Percentiles rank a stretch among this genome's conserved stretches.
Conservation (phyloP, 140 eudicot species). For the Senecio squalidus region DNA sequence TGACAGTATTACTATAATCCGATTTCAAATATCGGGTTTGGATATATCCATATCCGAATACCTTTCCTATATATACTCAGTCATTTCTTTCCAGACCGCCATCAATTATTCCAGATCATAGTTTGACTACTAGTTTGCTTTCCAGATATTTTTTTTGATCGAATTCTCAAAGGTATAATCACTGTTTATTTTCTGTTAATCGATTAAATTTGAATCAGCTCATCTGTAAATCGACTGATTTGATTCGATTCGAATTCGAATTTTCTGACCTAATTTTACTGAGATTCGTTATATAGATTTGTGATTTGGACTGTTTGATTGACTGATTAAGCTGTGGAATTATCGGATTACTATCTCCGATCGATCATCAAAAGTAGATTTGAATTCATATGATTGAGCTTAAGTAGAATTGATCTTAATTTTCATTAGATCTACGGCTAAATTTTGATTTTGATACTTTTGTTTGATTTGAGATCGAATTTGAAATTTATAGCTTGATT, state of each 20-base stretch:
- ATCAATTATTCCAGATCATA: not conserved
- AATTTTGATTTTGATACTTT: no score
- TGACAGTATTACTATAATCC: no score
- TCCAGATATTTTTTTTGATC: not conserved
- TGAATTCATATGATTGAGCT: no score
- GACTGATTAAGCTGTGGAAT: no score
- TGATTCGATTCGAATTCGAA: not conserved
- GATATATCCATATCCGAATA: not conserved
- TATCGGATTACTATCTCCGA: no score
- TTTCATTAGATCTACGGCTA: not conserved
- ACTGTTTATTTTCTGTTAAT: not conserved
- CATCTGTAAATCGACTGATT: not conserved
- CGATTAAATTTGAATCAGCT: not conserved
- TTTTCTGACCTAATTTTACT: not conserved
- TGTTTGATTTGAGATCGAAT: no score
- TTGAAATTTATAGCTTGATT: no score
- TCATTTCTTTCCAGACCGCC: not conserved
- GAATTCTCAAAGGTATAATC: conserved; percentile 19
- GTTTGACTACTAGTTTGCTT: not conserved
- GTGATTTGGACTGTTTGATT: no score
- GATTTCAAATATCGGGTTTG: not conserved
- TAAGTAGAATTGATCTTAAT: not conserved
- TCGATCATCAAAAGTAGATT: no score
- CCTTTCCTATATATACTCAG: conserved; percentile 8
- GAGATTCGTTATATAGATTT: no score